Percentiles rank a stretch among this genome's conserved stretches.
Conservation (phyloP, 148 eudicot species). For the Polygonum aviculare region DNA sequence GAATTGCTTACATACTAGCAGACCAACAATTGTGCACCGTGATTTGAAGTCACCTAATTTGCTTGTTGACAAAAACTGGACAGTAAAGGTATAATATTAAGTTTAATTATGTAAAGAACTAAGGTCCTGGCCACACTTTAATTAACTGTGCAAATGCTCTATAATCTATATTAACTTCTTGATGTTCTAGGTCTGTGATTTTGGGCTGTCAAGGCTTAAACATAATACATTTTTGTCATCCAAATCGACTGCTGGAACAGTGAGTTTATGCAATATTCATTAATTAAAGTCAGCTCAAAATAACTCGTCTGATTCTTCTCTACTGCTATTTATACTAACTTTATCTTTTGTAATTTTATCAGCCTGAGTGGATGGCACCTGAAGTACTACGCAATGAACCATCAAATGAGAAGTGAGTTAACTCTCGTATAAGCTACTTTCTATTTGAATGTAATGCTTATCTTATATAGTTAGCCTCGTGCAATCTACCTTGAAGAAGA, state of each 20-base stretch:
- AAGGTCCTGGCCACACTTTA: not conserved
- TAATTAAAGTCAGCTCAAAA: not conserved
- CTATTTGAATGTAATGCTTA: not conserved
- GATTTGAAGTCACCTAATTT: constrained; percentile 97
- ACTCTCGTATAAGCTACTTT: not conserved
- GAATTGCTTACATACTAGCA: constrained; percentile 94
- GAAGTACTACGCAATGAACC: constrained; percentile 98
- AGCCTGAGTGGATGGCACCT: constrained; percentile 99
- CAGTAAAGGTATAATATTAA: constrained; percentile 60
- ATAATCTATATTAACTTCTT: not conserved
- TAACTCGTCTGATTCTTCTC: not conserved
- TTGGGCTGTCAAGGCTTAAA: constrained; percentile 91
- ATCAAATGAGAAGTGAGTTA: constrained; percentile 93
- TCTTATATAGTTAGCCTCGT: not conserved
- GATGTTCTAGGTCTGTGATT: constrained; percentile 69
- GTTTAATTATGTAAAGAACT: not conserved
- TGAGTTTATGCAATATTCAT: not conserved
- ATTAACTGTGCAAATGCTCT: not conserved
- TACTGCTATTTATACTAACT: constrained; percentile 11
- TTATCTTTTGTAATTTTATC: constrained; percentile 16
- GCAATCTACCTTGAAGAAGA: not conserved
- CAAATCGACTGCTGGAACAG: constrained; percentile 9
- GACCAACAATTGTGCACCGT: constrained; percentile 97
- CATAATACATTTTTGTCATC: constrained; percentile 80
- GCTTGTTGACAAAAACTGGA: constrained; percentile 97